phyloP scores from a whole-genome alignment of 78 protist species.

The Cavenderia fasciculata region DNA sequence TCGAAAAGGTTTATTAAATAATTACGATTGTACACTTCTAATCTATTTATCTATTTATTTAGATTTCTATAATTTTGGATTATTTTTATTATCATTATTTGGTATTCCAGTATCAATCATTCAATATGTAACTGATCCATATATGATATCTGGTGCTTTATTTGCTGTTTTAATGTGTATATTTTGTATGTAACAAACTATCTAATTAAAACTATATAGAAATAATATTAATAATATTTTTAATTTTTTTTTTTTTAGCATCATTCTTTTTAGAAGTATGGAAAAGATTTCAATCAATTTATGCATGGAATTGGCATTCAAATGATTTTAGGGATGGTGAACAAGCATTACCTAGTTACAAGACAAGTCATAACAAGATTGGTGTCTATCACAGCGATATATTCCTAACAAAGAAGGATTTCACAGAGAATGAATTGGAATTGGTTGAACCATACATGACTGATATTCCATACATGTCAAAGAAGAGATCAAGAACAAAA shows the following conservation, averaged over 20 bases:
- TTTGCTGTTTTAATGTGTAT: slow-evolving; percentile 21
- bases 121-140: neutral
- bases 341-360: neutral
- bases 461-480: neutral
- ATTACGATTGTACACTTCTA: neutral
- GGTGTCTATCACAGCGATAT: slow-evolving; percentile 17
- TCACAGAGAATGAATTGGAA: neutral
- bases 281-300: slow-evolving; percentile 3
- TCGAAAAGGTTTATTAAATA: neutral
- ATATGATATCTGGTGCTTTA: neutral
- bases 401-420: neutral
- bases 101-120: neutral
- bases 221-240: neutral
- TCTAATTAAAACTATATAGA: neutral
- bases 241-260: neutral
- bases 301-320: slow-evolving; percentile 51
- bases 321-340: slow-evolving; percentile 19
- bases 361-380: neutral
- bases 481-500: too few relatives aligned
- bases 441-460: neutral
- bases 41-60: neutral
- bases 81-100: neutral
- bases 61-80: slow-evolving; percentile 24
- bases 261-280: slow-evolving; percentile 47
- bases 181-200: neutral